Base-by-base conservation (phyloP, 2,329 filamentous ascomycete species). In the Colletotrichum cereale region DNA sequence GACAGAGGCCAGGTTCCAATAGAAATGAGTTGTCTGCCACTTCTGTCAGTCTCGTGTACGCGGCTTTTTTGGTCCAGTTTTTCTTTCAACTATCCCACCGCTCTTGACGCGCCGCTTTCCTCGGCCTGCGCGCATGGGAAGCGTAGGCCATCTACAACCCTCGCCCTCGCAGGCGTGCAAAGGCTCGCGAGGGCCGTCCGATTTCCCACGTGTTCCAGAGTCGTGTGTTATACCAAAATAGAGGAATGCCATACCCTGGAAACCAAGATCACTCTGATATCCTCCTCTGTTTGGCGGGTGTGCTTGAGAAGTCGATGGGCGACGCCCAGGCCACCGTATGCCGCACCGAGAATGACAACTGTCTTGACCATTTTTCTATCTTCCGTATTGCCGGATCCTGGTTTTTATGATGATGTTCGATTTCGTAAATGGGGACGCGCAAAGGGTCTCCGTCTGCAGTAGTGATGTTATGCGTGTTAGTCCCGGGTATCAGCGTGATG, bases 1-100 rank as follows among this genome's bases (percentile, higher is more conserved):
- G 53, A 88, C 84, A 1, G 88, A 84, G 34, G 87, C 87, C 6
- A 89, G 66, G 78, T 89, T 89, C 87, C 87, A 89, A 81, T 85
- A 90, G 74, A 90, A 87, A 75, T 90, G 87, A 73, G 82, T 85
- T 74, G 85, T 89, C 85, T 89, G 75, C 56, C 52, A 64, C 55
- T 38, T 16, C 24, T 24, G 44, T 72, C 40, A 70, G 69, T 52
- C 40, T 63, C 18, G 5, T n/a, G 4, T n/a, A 18, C 10, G 10
- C 42, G 4, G 44, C 16, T 31, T 18, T 52, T 58, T 16, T 16
- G 10, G 5, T 44, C 18, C 16, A 31, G 10, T 48, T n/a, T 16
- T 42, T 53, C 42, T 14, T 4, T 3, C 8, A 34, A n/a, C 4
- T 21, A 34, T 1, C 6, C 18, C 14, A 16, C 1, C 5, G 56